A percentile compares a stretch with the other conserved stretches of the same genome.
Conservation (phyloP, 208 protist species). For the Leishmania arabica region DNA sequence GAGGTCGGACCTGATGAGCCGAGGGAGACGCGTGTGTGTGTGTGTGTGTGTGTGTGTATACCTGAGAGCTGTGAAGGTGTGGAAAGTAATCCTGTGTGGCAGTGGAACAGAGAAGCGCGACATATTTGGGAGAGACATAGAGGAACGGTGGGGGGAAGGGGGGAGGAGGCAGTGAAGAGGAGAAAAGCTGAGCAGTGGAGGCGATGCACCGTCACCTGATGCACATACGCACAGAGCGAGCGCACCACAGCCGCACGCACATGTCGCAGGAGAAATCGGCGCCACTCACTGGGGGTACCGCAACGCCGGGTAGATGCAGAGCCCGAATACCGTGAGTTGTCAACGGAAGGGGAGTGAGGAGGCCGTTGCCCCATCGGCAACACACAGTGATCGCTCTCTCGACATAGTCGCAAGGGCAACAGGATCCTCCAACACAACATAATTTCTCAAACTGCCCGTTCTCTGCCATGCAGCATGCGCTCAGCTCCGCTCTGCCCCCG, state of each 20-base stretch:
- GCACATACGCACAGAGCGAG: neutral
- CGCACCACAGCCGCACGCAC: neutral
- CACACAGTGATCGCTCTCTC: neutral
- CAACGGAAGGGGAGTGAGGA: neutral
- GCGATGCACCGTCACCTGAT: neutral
- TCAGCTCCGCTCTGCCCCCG: neutral
- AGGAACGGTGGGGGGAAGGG: too few species aligned
- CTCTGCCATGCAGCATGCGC: neutral
- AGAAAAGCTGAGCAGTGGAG: neutral
- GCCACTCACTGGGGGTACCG: too few species aligned
- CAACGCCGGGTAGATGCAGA: neutral
- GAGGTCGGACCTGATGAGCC: neutral
- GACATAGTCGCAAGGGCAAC: neutral
- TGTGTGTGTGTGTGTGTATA: neutral
- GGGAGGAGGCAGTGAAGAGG: neutral
- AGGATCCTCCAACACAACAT: too few species aligned
- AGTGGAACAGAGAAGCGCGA: neutral
- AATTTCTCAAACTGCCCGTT: too few species aligned
- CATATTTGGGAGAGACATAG: neutral
- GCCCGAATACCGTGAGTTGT: neutral
- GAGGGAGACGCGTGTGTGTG: neutral
- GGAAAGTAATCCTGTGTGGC: neutral
- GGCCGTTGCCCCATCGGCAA: neutral
- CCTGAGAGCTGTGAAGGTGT: neutral
- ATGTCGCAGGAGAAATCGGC: neutral